These are phyloP conservation scores for Yamagishiella unicocca DNA, from an alignment of 139 green algal species.

Conservation along the genomic window DNA sequence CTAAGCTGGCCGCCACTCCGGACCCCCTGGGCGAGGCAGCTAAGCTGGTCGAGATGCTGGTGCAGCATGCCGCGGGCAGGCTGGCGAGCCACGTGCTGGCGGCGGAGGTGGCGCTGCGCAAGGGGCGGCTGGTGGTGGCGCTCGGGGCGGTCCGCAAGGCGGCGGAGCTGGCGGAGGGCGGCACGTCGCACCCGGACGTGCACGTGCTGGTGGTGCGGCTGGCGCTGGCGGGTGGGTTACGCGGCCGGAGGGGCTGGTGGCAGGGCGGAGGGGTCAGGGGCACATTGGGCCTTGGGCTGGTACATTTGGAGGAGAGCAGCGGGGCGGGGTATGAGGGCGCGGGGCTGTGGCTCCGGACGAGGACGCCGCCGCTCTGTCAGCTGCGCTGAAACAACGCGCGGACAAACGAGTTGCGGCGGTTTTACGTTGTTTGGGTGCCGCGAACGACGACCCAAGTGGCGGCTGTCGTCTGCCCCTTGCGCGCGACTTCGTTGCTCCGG, in stretches of 20 bases:
- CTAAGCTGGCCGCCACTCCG: slow-evolving; percentile 75
- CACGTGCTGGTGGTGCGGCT: slow-evolving; percentile 75
- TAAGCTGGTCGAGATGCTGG: slow-evolving; percentile 87
- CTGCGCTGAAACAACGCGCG: no score
- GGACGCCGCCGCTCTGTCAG: no score
- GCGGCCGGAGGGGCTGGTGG: not conserved
- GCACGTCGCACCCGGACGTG: slow-evolving; percentile 69
- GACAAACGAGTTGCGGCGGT: no score
- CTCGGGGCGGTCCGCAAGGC: slow-evolving; percentile 80
- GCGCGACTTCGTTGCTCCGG: no score
- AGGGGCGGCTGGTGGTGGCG: slow-evolving; percentile 81
- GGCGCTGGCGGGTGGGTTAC: slow-evolving; percentile 51
- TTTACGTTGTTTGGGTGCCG: no score
- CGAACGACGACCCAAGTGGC: no score
- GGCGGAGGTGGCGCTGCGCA: slow-evolving; percentile 85
- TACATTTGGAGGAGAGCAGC: no score
- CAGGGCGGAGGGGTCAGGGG: no score
- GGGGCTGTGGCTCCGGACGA: no score
- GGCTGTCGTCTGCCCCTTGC: no score
- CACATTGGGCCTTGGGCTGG: no score
- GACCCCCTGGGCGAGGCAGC: slow-evolving; percentile 90
- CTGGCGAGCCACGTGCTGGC: slow-evolving; percentile 58
- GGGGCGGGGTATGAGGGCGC: no score
- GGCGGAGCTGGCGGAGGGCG: slow-evolving; percentile 58
- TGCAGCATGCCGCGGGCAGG: slow-evolving; percentile 28